Conservation (phyloP, 495 filamentous ascomycete species). For the Xylaria telfairii region DNA sequence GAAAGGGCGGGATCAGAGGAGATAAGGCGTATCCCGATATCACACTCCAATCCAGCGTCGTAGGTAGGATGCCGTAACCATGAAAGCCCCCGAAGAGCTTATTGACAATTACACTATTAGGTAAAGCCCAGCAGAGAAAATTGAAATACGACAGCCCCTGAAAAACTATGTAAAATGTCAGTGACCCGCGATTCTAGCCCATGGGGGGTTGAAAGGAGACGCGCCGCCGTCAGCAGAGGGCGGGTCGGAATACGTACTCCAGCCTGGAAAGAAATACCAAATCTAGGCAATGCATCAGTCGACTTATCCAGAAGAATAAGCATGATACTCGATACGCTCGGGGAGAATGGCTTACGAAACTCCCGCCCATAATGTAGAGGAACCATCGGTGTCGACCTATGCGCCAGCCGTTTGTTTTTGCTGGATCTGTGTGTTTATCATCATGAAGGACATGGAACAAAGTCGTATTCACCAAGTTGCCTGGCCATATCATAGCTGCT, state of each 20-base stretch:
- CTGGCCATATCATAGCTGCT: slow-evolving; percentile 75
- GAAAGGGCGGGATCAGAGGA: slow-evolving; percentile 72
- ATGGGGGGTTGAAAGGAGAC: neutral
- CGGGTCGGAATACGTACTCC: slow-evolving; percentile 29
- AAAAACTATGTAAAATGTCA: slow-evolving; percentile 42
- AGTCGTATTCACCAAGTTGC: slow-evolving; percentile 66
- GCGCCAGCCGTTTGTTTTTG: slow-evolving; percentile 66
- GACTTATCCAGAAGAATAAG: slow-evolving; percentile 33
- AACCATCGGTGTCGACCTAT: slow-evolving; percentile 72
- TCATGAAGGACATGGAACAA: slow-evolving; percentile 75
- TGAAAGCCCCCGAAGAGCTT: slow-evolving; percentile 70
- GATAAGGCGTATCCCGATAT: slow-evolving; percentile 69
- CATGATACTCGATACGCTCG: slow-evolving; percentile 41
- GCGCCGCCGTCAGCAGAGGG: neutral
- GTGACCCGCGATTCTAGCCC: neutral
- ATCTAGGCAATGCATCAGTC: slow-evolving; percentile 35
- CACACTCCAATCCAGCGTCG: slow-evolving; percentile 70
- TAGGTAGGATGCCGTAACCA: slow-evolving; percentile 64
- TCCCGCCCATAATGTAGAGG: slow-evolving; percentile 61
- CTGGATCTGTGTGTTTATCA: slow-evolving; percentile 61
- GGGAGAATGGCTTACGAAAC: slow-evolving; percentile 48
- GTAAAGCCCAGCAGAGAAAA: slow-evolving; percentile 67
- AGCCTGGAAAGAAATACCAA: slow-evolving; percentile 68
- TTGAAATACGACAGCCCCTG: slow-evolving; percentile 64
- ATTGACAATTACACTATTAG: slow-evolving; percentile 69